Evolutionary conservation across 75 land plant species (phyloP).

Genomic region (Adiantum capillusveneris): DNA sequence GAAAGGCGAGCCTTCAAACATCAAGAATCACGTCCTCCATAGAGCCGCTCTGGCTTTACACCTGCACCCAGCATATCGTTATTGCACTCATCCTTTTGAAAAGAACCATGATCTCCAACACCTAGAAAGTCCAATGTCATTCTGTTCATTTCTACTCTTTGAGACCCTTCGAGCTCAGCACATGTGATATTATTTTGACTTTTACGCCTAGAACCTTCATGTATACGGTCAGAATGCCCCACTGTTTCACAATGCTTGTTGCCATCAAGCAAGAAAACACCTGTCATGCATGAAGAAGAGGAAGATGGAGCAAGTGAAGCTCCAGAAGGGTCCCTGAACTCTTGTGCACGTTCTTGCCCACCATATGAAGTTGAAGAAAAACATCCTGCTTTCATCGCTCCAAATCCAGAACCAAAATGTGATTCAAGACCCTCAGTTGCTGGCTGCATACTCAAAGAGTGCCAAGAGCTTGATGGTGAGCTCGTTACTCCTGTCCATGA

Average conservation of each 20-base stretch:
- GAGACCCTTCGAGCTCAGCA: background rate
- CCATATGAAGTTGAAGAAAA: background rate
- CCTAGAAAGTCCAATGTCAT: constrained; percentile 7
- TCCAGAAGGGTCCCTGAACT: background rate
- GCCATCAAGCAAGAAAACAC: background rate
- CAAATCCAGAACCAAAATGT: background rate
- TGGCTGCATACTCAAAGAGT: background rate
- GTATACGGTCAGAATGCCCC: background rate
- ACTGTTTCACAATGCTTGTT: background rate
- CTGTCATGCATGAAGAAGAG: background rate
- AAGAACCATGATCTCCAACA: background rate
- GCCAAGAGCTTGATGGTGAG: background rate
- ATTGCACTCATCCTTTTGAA: no score
- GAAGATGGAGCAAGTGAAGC: background rate
- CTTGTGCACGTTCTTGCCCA: background rate
- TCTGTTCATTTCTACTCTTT: background rate
- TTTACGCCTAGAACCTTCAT: background rate
- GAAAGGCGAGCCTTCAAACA: no score
- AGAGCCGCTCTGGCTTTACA: no score
- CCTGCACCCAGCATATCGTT: no score
- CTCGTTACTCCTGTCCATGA: background rate
- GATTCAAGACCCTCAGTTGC: background rate
- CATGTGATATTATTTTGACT: background rate
- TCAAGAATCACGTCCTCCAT: no score
- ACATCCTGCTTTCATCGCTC: background rate